Conservation (phyloP, 768 basidiomycete genomes). For the Auricularia cornea region DNA sequence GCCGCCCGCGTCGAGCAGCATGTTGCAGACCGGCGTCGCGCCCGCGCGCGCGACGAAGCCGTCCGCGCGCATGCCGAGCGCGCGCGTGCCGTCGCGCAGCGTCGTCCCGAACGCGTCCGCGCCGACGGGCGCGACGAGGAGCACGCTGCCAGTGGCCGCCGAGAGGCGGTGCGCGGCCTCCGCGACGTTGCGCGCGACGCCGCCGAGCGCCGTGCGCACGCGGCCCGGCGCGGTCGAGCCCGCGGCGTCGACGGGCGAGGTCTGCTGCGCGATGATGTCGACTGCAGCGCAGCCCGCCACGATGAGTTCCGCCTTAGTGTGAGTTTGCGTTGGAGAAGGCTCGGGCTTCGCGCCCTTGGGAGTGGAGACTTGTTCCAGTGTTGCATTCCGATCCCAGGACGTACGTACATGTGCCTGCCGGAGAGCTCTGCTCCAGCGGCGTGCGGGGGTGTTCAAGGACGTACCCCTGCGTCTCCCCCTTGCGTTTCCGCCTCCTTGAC, state of each 20-base stretch:
- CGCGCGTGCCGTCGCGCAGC: slow-evolving; percentile 45
- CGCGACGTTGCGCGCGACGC: slow-evolving; percentile 92
- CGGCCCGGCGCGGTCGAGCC: slow-evolving; percentile 76
- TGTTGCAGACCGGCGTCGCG: slow-evolving; percentile 77
- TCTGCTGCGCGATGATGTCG: slow-evolving; percentile 65
- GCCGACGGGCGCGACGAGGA: slow-evolving; percentile 73
- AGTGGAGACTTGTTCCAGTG: slow-evolving; percentile 27
- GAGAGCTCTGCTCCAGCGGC: no score
- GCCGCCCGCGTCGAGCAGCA: slow-evolving; percentile 67
- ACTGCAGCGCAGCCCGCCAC: slow-evolving; percentile 84
- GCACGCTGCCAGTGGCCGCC: slow-evolving; percentile 25
- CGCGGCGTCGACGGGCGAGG: slow-evolving; percentile 22
- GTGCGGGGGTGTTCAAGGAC: no score
- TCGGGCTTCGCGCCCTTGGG: no score
- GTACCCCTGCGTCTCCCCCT: no score
- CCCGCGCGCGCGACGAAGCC: slow-evolving; percentile 46
- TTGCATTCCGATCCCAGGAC: no score
- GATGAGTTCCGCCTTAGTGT: slow-evolving; percentile 36
- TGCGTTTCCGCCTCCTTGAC: background rate
- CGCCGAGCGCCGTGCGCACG: slow-evolving; percentile 68
- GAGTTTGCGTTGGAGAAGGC: no score
- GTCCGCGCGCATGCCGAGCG: slow-evolving; percentile 73
- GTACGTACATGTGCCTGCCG: background rate
- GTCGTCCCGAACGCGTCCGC: slow-evolving; percentile 68
- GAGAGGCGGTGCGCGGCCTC: slow-evolving; percentile 75